Base-by-base conservation (phyloP, 73 alveolate genomes). In the Paramecium sexaurelia region DNA sequence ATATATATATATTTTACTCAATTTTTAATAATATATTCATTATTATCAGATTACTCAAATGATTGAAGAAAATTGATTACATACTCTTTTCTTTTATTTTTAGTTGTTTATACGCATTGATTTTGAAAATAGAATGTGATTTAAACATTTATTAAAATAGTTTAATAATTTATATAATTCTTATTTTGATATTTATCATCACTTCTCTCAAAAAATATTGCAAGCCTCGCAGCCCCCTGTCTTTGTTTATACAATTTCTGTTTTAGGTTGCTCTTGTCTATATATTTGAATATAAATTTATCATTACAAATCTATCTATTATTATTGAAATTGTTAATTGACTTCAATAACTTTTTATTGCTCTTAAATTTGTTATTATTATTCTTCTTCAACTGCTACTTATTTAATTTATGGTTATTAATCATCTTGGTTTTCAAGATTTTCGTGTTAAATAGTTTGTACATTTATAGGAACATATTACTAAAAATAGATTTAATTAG, bases 141-240 rank as follows among this genome's bases (percentile, higher is more conserved):
- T 61, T 61, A 61, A 61, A 61, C n/a, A 2, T 29, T 6, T 61
- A 41, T 61, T 61, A 26, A 26, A 26, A 45, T 26, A 61, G 29
- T 29, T 17, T 51, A 20, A 51, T 51, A 51, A n/a, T 51, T 51
- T 51, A 51, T 51, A 17, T 51, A 51, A 51, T 51, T 51, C 17
- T 17, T 4, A 17, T 51, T 17, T 51, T 10, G 5, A 5, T 45
- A 45, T 51, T 51, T 51, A 51, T 51, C 11, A 61, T 32, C 7
- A 32, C 17, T 24, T 32, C 39, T 29, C 20, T 61, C 83, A 61
- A 61, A 61, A 61, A 24, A 61, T 24, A 61, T 61, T 61, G 43
- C 83, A 61, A 13, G 83, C 83, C 9, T 61, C 83, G 26, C 83
- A 61, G 7, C 83, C 83, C 26, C 83, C 83, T 26, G 83, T 61